Evolutionary conservation across 2,329 filamentous ascomycete species (phyloP), one percentile per base, ranked within the genome.

Genomic region (Periglandula ipomoeae): DNA sequence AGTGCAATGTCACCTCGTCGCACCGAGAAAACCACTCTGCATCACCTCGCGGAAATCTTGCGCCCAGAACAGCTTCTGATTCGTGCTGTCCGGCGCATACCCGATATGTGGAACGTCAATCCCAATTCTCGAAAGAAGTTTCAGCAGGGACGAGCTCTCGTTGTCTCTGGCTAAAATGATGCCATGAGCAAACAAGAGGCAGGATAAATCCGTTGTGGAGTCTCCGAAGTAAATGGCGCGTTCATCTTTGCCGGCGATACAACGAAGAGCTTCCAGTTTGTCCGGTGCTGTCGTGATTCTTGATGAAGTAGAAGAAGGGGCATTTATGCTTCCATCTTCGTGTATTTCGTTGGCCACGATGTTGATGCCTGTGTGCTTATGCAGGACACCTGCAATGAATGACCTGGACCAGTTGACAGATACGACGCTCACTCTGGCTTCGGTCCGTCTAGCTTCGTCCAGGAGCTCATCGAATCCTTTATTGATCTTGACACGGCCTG

Each of bases 171-270:
- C 66, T 35, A 81, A 66, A 38, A 75, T 69, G 20, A 79, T 61
- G 4, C 76, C 78, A 5, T 64, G 61, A 2, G 59, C 61, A 20
- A 60, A 57, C 4, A 78, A 54, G 34, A 81, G 60, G 50, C 77
- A 81, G 56, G 73, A 70, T 49, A 81, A 60, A 57, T 81, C 78
- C 2, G 77, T 80, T 2, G 69, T 69, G 24, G 77, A 79, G 58
- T 81, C 78, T 7, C 78, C 78, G 58, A 79, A 71, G 61, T 81
- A 81, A n/a, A 76, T 58, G n/a, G 66, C 56, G 48, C 49, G 53
- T 4, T 58, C 53, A 11, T 47, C 46, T 11, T 7, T 43, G 42
- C 56, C 56, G 6, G 48, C 52, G 27, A 70, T 53, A 6, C 61
- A 55, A n/a, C 58, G 48, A 50, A 76, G 56, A 3, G 65, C 71